Evolutionary conservation across 2,329 filamentous ascomycete species (phyloP), one percentile per base, ranked within the genome.

Genomic region (Penicillium occitanis): DNA sequence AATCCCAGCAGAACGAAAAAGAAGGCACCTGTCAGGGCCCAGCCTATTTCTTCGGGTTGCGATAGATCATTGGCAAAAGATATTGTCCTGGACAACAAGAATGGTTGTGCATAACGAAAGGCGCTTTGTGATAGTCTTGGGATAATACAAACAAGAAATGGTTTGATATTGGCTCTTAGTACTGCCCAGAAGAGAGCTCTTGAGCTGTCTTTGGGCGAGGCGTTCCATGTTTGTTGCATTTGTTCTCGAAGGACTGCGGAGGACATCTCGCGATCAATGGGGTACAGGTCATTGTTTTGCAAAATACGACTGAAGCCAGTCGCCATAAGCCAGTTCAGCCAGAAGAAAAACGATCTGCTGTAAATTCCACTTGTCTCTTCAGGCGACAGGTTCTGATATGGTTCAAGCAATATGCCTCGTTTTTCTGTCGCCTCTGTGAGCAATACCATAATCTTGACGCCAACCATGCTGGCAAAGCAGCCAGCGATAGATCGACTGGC

Each of bases 361-460:
- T 81, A 80, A 5, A 82, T 71, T 5, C 82, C 79, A 66, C 81
- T 82, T 4, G 81, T 84, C 28, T 78, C 79, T 69, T 86, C 84
- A 0, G 75, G 78, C 0, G 83, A 82, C n/a, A 73, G 73, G 3
- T 71, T 64, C 0, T 72, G 72, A 55, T 78, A 79, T 17, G 75
- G 71, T 5, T 71, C 70, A 1, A 77, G 68, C 1, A 81, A 71
- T 5, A 79, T 70, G 2, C 68, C 68, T 19, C 73, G 69, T 66
- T 83, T 84, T 25, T 79, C 75, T 13, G 71, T 70, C n/a, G 77
- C 75, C 69, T 83, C 82, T 2, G 79, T 72, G 42, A 79, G 71
- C 5, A 81, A 69, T 1, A 82, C 68, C 53, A 80, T 70, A 5
- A 78, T 30, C 50, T 81, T 82, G 46, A 82, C 69, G 8, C 71